These are phyloP conservation scores for Sanguinoderma infundibulare DNA, from an alignment of 1,284 basidiomycete species.

Conservation along the genomic window DNA sequence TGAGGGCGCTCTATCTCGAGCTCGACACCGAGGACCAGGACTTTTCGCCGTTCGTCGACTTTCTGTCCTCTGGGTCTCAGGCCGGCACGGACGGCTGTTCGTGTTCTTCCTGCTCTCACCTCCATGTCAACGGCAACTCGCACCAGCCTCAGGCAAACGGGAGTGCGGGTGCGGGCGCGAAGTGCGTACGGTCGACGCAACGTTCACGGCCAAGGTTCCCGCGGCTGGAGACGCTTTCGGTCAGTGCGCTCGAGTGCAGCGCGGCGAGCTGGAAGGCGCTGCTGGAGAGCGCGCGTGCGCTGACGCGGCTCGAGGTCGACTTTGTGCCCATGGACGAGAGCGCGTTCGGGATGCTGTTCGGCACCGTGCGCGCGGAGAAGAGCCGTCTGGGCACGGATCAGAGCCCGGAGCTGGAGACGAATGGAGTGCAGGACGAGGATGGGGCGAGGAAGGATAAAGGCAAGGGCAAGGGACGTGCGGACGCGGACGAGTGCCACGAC, in stretches of 20 bases:
- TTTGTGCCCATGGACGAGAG: slow-evolving; percentile 42
- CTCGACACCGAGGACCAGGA: slow-evolving; percentile 51
- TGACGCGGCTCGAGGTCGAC: slow-evolving; percentile 51
- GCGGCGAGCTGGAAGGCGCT: slow-evolving; percentile 42
- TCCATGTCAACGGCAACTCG: slow-evolving; percentile 7
- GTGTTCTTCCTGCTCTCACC: slow-evolving; percentile 19
- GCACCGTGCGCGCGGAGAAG: slow-evolving; percentile 2
- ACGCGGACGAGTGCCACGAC: no score
- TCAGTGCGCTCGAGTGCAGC: slow-evolving; percentile 51
- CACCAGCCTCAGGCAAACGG: not conserved
- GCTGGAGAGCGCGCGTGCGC: slow-evolving; percentile 38
- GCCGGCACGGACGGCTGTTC: slow-evolving; percentile 3
- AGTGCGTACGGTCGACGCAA: slow-evolving; percentile 2
- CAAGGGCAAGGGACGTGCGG: no score
- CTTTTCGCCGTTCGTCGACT: slow-evolving; percentile 50
- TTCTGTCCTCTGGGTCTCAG: slow-evolving; percentile 33
- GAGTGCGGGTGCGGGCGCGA: not conserved
- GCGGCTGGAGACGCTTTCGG: slow-evolving; percentile 45
- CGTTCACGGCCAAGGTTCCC: slow-evolving; percentile 32
- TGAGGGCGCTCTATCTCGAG: slow-evolving; percentile 50
- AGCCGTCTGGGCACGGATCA: not conserved
- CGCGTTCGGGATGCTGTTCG: slow-evolving; percentile 43
- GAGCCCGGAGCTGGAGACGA: no score
- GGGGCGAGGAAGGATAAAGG: no score
- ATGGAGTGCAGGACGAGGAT: no score